Conservation (phyloP, 2,329 filamentous ascomycete genomes). For the Botrytis hyacinthi region DNA sequence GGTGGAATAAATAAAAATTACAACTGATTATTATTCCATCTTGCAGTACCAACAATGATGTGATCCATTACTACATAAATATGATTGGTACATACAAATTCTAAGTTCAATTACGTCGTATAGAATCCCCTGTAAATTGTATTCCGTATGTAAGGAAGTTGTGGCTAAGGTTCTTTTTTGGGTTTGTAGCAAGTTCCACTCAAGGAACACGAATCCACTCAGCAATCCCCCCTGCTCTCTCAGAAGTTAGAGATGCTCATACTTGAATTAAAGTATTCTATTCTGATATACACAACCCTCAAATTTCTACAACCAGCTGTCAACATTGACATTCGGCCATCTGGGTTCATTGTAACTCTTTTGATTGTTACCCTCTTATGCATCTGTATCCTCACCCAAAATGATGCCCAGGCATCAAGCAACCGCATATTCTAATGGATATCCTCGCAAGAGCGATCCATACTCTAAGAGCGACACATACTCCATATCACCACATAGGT, state of each 20-base stretch:
- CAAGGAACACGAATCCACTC: slow-evolving; percentile 22
- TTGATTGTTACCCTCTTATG: slow-evolving; percentile 61
- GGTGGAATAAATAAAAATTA: not conserved
- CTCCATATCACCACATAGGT: slow-evolving; percentile 88
- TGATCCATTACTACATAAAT: not conserved
- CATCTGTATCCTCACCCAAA: slow-evolving; percentile 45
- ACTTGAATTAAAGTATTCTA: slow-evolving; percentile 1
- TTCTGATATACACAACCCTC: not conserved
- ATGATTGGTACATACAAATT: not conserved
- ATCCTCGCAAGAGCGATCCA: slow-evolving; percentile 66
- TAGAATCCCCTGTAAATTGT: not conserved
- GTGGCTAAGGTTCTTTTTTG: slow-evolving; percentile 13
- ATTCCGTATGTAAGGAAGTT: not conserved
- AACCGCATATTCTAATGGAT: slow-evolving; percentile 78
- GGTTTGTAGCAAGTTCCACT: not conserved
- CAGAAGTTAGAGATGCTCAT: slow-evolving; percentile 1
- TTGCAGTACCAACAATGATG: not conserved
- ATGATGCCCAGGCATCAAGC: slow-evolving; percentile 84
- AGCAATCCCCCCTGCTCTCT: slow-evolving; percentile 17
- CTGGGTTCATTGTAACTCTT: slow-evolving; percentile 18
- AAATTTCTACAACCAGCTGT: slow-evolving; percentile 13
- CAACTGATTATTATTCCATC: not conserved
- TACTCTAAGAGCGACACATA: slow-evolving; percentile 73
- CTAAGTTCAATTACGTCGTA: not conserved
- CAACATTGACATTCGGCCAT: slow-evolving; percentile 10